Conservation (phyloP, 2,329 filamentous ascomycete genomes). For the Botrytis pseudocinerea region DNA sequence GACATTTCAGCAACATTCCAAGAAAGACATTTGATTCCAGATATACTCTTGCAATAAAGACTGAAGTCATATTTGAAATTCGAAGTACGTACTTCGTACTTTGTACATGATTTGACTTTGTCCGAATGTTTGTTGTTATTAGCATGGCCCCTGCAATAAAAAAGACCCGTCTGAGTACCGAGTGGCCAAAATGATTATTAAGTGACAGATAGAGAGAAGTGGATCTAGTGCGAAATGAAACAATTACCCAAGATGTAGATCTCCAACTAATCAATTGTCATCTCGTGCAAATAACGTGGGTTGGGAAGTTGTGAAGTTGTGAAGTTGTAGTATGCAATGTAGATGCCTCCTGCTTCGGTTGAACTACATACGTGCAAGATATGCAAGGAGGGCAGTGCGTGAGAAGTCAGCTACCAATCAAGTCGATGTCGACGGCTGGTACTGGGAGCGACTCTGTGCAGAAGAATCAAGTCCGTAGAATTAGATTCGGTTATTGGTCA, state of each 20-base stretch:
- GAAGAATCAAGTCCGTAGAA: neutral
- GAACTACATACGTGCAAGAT: neutral
- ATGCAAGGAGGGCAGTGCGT: neutral
- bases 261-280: neutral
- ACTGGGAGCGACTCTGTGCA: neutral
- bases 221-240: slow-evolving; percentile 17
- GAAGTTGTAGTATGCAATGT: neutral
- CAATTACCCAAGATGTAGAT: slow-evolving; percentile 20
- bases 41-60: neutral
- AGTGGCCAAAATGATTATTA: slow-evolving; percentile 3
- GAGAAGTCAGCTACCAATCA: neutral
- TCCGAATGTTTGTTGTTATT: neutral
- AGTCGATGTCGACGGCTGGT: neutral
- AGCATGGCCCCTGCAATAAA: neutral
- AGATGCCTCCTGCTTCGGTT: neutral
- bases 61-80: neutral
- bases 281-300: neutral
- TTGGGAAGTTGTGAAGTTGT: neutral
- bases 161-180: neutral
- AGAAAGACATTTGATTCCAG: neutral
- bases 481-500: neutral
- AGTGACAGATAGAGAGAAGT: slow-evolving; percentile 4
- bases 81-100: neutral
- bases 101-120: neutral
- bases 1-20: neutral